Evolutionary conservation across 495 filamentous ascomycete species (phyloP).

Genomic region (Neurospora sublineolata): DNA sequence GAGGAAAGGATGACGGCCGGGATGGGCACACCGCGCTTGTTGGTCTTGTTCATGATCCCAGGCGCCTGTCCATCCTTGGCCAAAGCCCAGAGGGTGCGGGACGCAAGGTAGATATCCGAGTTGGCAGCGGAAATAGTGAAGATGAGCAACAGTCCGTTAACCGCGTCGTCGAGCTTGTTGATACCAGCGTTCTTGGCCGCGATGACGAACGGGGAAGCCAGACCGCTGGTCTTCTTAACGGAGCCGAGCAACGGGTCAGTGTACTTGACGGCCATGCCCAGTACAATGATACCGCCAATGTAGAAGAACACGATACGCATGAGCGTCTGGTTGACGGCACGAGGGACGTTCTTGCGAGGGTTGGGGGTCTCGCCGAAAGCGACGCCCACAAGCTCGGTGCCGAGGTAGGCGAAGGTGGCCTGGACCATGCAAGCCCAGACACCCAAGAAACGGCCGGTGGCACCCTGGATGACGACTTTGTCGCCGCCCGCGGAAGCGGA

Average conservation of each 20-base stretch:
- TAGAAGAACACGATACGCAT: conserved; percentile 69
- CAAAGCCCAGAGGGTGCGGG: conserved; percentile 68
- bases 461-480: conserved; percentile 22
- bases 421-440: conserved; percentile 72
- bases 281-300: conserved; percentile 55
- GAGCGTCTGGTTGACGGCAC: conserved; percentile 61
- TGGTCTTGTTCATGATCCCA: conserved; percentile 54
- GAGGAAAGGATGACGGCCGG: conserved; percentile 52
- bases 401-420: conserved; percentile 73
- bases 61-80: conserved; percentile 69
- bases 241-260: conserved; percentile 48
- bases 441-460: conserved; percentile 51
- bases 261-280: conserved; percentile 58
- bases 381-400: conserved; percentile 75
- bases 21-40: conserved; percentile 65
- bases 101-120: conserved; percentile 72
- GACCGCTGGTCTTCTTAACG: conserved; percentile 33
- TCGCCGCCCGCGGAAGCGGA: conserved; percentile 11
- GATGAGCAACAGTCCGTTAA: conserved; percentile 70
- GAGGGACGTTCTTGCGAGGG: conserved; percentile 61
- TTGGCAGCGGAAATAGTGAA: conserved; percentile 75
- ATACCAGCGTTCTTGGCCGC: conserved; percentile 53
- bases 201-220: conserved; percentile 56
- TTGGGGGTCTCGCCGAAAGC: conserved; percentile 74
- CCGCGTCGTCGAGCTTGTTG: conserved; percentile 52